Base-by-base conservation (phyloP, 176 grass and related monocot genomes). In the Dendrocalamus sinicus region DNA sequence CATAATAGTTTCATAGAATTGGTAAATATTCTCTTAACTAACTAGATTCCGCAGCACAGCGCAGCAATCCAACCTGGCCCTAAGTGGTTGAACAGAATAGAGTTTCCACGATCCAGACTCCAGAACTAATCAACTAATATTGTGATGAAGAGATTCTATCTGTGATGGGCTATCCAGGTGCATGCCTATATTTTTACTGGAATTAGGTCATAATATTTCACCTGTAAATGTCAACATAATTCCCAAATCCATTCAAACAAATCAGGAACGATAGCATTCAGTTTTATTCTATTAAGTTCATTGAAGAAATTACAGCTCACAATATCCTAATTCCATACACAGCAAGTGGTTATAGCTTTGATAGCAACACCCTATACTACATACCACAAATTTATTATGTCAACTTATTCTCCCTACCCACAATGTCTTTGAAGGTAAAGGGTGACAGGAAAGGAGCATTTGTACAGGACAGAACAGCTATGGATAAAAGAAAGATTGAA, bases 101-200 rank as follows among this genome's bases (percentile, higher is more conserved):
- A 59, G 45, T 67, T 9, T 58, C 55, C 0, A 12, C 26, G 59
- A 14, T 55, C 24, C 17, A 46, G 75, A 8, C 6, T 78, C 35
- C n/a, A 67, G 8, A 78, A 40, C 1, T 62, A 77, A 19, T 63
- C 5, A 78, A 40, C 1, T 62, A 77, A 19, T 63, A 30, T 17
- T 63, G 12, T 84, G 23, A 66, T 84, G 23, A 66, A 54, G 46
- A 65, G 9, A 52, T 58, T 59, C 15, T 11, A 51, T 50, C 57
- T 58, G 4, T 41, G 19, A 51, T 65, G 35, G 28, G 6, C 7
- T 30, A 81, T 12, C 3, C 53, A 44, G 51, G 60, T 48, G 47
- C 23, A 72, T 46, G 8, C 28, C 73, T 71, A 86, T 82, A 77
- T 83, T 53, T 90, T 81, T 15, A 32, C 24, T 30, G 40, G 32